Base-by-base conservation (phyloP, 257 asterid species). In the Ocimum tenuiflorum region DNA sequence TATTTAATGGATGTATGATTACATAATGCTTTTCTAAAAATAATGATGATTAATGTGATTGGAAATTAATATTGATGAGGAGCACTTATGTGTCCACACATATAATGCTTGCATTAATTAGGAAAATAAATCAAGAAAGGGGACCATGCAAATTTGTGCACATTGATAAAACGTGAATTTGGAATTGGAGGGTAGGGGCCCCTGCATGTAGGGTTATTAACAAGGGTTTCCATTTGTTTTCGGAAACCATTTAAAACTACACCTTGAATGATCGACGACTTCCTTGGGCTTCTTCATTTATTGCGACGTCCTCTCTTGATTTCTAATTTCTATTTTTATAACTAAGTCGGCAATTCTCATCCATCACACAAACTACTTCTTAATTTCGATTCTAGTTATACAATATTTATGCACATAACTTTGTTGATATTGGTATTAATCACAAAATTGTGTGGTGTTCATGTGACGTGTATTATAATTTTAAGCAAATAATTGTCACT, bases 111-210 rank as follows among this genome's bases (percentile, higher is more conserved):
- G 72, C 52, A 69, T 46, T 59, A 4, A 43, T 11, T 31, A 17
- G 31, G 61, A 69, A 48, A 70, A 74, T 39, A 48, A 23, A 60
- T 46, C 13, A 67, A 31, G 0, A 8, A 59, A 6, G 65, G 81
- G 80, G 81, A 47, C 75, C 80, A 79, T 65, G 77, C 14, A 38
- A 48, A 47, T 75, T 68, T 27, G n/a, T n/a, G n/a, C n/a, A n/a
- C n/a, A n/a, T n/a, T n/a, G 13, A 51, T 7, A 41, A 23, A 46
- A 68, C 78, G 69, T 50, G 65, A 51, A 70, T 65, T 73, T 66
- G n/a, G 65, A 41, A 60, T 73, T 57, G 13, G 49, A 43, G 71
- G 70, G 77, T 77, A 67, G 74, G 81, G 81, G 82, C 76, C 75
- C 82, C 17, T 41, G 48, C 42, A 15, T 62, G 77, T 74, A 76